Percentiles rank a stretch among this genome's conserved stretches.
Evolutionary conservation across 345 rosid species (phyloP).

Genomic region (Rhizophora apiculata): DNA sequence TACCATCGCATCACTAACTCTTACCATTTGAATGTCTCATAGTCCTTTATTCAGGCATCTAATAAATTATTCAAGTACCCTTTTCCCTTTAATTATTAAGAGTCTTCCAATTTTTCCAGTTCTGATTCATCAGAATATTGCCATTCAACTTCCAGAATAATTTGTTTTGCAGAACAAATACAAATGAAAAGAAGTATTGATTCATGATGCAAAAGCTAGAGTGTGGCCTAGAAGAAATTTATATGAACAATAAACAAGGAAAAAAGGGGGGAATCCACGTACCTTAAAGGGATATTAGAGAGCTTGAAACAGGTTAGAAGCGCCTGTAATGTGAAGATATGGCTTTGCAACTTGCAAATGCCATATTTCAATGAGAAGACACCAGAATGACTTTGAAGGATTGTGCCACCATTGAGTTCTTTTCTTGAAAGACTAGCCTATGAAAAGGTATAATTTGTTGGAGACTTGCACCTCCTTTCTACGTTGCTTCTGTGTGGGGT

Average conservation of each 20-base stretch:
- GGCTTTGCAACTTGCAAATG: neutral
- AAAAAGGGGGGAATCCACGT: conserved; percentile 1
- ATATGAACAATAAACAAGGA: neutral
- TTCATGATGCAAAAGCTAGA: neutral
- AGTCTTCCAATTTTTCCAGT: too few species aligned
- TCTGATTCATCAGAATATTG: too few species aligned
- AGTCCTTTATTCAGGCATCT: neutral
- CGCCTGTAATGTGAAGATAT: conserved; percentile 19
- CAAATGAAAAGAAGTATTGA: neutral
- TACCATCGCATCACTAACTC: neutral
- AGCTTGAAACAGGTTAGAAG: conserved; percentile 4
- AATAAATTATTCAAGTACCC: too few species aligned
- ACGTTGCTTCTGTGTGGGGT: conserved; percentile 18
- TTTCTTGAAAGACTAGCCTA: conserved; percentile 31
- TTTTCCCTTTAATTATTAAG: too few species aligned
- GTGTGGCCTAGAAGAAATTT: neutral
- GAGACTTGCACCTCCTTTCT: conserved; percentile 1
- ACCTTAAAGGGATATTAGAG: conserved; percentile 14
- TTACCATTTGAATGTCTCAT: neutral
- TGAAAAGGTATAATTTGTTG: conserved; percentile 2
- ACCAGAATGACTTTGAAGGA: conserved; percentile 14
- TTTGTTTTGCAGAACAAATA: too few species aligned
- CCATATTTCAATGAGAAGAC: conserved; percentile 20
- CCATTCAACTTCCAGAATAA: too few species aligned
- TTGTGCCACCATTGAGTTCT: conserved; percentile 17